Conservation (phyloP, 1,139 yeast species). For the Geotrichum phurueaensis region DNA sequence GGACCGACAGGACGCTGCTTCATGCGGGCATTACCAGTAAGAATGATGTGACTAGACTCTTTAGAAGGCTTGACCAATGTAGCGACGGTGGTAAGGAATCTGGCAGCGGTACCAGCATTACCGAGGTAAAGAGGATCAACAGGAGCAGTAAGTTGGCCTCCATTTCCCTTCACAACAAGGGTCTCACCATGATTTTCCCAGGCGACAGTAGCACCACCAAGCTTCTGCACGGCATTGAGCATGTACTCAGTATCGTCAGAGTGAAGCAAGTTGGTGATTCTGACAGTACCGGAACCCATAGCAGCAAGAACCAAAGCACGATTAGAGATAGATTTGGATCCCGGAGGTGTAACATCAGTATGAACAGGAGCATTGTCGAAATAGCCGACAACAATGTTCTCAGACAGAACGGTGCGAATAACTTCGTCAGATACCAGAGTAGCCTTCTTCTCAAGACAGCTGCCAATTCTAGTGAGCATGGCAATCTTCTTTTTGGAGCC, state of each 20-base stretch:
- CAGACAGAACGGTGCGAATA: slow-evolving; percentile 76
- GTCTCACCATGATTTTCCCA: slow-evolving; percentile 83
- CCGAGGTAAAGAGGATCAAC: slow-evolving; percentile 73
- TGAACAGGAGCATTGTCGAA: slow-evolving; percentile 42
- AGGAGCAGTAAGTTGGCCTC: slow-evolving; percentile 64
- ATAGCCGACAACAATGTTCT: slow-evolving; percentile 56
- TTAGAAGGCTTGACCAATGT: slow-evolving; percentile 53
- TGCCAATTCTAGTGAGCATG: slow-evolving; percentile 74
- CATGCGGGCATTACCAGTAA: slow-evolving; percentile 96
- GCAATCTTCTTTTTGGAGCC: slow-evolving; percentile 88
- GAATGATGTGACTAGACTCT: slow-evolving; percentile 45
- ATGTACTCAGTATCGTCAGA: slow-evolving; percentile 94
- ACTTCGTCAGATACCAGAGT: slow-evolving; percentile 76
- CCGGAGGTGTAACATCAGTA: slow-evolving; percentile 73
- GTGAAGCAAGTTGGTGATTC: slow-evolving; percentile 77
- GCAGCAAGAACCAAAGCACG: slow-evolving; percentile 93
- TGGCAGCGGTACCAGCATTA: slow-evolving; percentile 96
- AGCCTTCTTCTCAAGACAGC: slow-evolving; percentile 83
- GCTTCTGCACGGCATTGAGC: slow-evolving; percentile 75
- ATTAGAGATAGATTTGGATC: slow-evolving; percentile 93
- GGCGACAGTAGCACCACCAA: slow-evolving; percentile 76
- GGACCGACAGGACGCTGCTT: slow-evolving; percentile 98
- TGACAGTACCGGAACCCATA: slow-evolving; percentile 77
- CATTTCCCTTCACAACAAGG: slow-evolving; percentile 78
- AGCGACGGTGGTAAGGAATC: slow-evolving; percentile 89